A percentile compares a stretch with the other conserved stretches of the same genome.
Conservation (phyloP, 345 rosid genomes). For the Eucalyptus tenuipes region DNA sequence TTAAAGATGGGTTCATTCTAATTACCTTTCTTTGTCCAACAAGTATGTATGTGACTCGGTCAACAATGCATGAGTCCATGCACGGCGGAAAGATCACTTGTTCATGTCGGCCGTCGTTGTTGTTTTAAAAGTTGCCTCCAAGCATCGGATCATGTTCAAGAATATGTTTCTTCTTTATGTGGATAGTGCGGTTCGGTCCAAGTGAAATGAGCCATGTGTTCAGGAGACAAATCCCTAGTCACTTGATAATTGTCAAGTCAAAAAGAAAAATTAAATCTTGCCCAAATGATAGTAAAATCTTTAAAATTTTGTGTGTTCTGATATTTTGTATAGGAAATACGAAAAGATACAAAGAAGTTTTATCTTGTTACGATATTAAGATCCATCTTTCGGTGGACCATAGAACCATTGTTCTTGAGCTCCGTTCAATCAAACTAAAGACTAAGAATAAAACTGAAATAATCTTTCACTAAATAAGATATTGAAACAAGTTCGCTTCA, state of each 20-base stretch:
- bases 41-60: neutral
- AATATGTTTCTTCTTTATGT: neutral
- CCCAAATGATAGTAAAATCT: neutral
- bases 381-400: neutral
- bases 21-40: neutral
- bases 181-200: neutral
- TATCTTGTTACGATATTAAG: neutral
- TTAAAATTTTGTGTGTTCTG: neutral
- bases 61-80: neutral
- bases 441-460: neutral
- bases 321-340: neutral
- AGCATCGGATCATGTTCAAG: neutral
- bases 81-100: neutral
- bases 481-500: neutral
- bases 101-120: neutral
- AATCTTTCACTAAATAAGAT: neutral
- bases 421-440: neutral
- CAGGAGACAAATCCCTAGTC: neutral
- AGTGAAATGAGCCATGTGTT: neutral
- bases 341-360: neutral
- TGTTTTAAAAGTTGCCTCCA: neutral
- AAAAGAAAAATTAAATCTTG: neutral
- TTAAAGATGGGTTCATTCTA: neutral
- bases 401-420: neutral
- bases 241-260: neutral